These are phyloP conservation scores for Saturnispora zaruensis DNA, from an alignment of 805 yeast species.

Conservation along the genomic window DNA sequence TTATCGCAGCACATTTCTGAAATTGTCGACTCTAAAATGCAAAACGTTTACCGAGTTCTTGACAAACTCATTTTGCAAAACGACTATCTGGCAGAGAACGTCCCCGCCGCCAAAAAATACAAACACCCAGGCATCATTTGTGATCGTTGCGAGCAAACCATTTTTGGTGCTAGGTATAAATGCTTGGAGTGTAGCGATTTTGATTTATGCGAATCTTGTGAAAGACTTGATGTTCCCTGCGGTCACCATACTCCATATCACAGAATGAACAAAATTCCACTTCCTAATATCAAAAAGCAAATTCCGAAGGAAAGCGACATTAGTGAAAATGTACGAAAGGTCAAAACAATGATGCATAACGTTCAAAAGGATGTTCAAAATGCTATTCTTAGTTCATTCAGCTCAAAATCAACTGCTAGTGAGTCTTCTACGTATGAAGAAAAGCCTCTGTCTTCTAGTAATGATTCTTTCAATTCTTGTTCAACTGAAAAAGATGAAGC, in stretches of 20 bases:
- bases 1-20: background rate
- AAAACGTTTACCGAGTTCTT: background rate
- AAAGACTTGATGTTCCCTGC: slow-evolving; percentile 17
- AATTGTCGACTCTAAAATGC: background rate
- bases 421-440: background rate
- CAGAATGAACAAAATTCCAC: slow-evolving; percentile 22
- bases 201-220: slow-evolving; percentile 43
- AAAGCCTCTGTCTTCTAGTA: background rate
- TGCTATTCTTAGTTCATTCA: background rate
- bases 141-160: slow-evolving; percentile 25
- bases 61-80: background rate
- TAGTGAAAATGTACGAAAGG: background rate
- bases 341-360: background rate
- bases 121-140: slow-evolving; percentile 22
- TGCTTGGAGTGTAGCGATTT: slow-evolving; percentile 46
- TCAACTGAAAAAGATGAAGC: background rate
- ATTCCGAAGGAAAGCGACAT: background rate
- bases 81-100: background rate
- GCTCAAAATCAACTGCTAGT: background rate
- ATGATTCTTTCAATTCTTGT: background rate
- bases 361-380: background rate
- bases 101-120: background rate
- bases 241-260: slow-evolving; percentile 19
- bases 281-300: background rate
- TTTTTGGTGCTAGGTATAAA: slow-evolving; percentile 38